Evolutionary conservation across 78 protist species (phyloP).

Genomic region (Dictyostelium citrinum): DNA sequence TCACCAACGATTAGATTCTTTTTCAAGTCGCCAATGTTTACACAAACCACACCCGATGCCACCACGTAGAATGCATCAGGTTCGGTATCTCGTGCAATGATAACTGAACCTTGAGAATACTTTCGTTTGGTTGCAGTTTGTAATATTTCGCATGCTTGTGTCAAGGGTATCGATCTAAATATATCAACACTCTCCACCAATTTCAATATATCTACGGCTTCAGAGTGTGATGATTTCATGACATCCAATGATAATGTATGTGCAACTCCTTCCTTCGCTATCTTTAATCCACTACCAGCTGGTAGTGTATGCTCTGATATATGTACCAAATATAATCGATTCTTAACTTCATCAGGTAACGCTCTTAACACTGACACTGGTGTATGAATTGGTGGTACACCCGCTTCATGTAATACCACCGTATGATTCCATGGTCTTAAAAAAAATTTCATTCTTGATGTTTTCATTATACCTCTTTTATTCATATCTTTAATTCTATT

Average conservation of each 20-base stretch:
- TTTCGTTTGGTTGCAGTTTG: conserved; percentile 41
- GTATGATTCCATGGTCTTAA: conserved; percentile 82
- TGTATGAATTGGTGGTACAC: conserved; percentile 89
- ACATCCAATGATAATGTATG: conserved; percentile 62
- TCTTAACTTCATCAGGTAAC: conserved; percentile 48
- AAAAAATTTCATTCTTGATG: conserved; percentile 67
- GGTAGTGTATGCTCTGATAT: conserved; percentile 63
- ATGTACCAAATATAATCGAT: conserved; percentile 64
- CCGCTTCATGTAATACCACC: conserved; percentile 85
- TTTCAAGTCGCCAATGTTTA: conserved; percentile 29
- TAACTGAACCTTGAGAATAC: conserved; percentile 47
- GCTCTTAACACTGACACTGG: conserved; percentile 65
- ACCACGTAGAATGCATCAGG: conserved; percentile 77
- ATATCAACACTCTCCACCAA: conserved; percentile 59
- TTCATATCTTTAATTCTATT: conserved; percentile 63
- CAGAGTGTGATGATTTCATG: conserved; percentile 28
- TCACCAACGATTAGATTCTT: conserved; percentile 77
- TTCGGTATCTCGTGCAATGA: conserved; percentile 53
- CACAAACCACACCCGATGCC: conserved; percentile 70
- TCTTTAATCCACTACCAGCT: conserved; percentile 25
- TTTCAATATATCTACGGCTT: conserved; percentile 62
- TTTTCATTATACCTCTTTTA: conserved; percentile 25
- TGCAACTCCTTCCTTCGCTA: conserved; percentile 65
- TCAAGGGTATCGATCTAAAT: conserved; percentile 58
- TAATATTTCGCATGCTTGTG: conserved; percentile 62